phyloP scores from a whole-genome alignment of 164 flowering plant genomes.

The Magnolia kwangsiensis region DNA sequence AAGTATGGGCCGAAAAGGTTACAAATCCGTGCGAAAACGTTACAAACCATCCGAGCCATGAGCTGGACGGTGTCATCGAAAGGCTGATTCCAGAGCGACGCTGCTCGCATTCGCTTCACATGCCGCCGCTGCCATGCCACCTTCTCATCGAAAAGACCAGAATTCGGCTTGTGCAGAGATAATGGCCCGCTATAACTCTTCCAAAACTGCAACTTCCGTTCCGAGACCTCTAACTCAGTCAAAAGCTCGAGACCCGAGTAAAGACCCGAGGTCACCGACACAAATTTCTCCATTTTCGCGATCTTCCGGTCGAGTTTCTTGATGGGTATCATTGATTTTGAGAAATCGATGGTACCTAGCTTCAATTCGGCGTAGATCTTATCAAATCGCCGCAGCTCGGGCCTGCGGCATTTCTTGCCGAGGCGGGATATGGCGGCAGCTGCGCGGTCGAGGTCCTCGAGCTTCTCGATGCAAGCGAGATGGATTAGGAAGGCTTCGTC shows the following conservation, averaged over 20 bases:
- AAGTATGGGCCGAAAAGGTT: slow-evolving; percentile 46
- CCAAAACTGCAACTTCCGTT: slow-evolving; percentile 39
- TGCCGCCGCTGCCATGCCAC: slow-evolving; percentile 36
- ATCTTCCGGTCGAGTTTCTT: slow-evolving; percentile 31
- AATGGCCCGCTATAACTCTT: slow-evolving; percentile 14
- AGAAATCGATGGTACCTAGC: slow-evolving; percentile 31
- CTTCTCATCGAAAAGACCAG: slow-evolving; percentile 37
- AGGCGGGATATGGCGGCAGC: slow-evolving; percentile 44
- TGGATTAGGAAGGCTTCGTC: slow-evolving; percentile 50
- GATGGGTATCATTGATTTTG: slow-evolving; percentile 17
- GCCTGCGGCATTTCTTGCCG: slow-evolving; percentile 47
- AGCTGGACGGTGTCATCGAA: slow-evolving; percentile 48
- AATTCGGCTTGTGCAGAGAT: slow-evolving; percentile 18
- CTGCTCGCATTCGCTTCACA: slow-evolving; percentile 34
- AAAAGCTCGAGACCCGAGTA: slow-evolving; percentile 34
- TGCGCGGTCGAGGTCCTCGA: slow-evolving; percentile 55
- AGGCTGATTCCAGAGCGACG: slow-evolving; percentile 58
- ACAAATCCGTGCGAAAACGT: slow-evolving; percentile 48
- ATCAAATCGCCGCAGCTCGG: slow-evolving; percentile 40
- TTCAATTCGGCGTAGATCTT: slow-evolving; percentile 42
- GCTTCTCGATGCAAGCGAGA: slow-evolving; percentile 54
- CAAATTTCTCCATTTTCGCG: slow-evolving; percentile 51
- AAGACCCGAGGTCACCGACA: slow-evolving; percentile 39
- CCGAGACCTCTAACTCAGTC: slow-evolving; percentile 46
- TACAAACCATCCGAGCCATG: slow-evolving; percentile 47